Percentiles rank a stretch among this genome's conserved stretches.
phyloP scores from a whole-genome alignment of 208 protist genomes.

The Angomonas deanei region DNA sequence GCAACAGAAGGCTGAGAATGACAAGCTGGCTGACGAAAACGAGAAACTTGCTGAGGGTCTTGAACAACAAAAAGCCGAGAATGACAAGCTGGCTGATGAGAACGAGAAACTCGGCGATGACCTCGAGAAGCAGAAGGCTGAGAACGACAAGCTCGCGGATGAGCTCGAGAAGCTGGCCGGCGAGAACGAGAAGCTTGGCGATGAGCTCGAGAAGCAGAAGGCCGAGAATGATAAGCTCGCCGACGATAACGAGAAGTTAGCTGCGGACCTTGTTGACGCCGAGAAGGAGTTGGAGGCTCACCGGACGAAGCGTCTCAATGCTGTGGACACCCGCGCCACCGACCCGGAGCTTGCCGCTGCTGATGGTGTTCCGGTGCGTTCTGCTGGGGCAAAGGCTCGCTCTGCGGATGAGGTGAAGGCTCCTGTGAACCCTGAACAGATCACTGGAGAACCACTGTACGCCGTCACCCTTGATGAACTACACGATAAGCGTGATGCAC shows the following conservation, averaged over 20 bases:
- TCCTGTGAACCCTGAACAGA: conserved; percentile 4
- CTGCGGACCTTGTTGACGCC: too few species aligned
- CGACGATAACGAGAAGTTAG: conserved; percentile 7
- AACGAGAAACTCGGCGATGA: neutral
- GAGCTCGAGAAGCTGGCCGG: conserved; percentile 1
- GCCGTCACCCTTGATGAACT: conserved; percentile 27
- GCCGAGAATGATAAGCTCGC: too few species aligned
- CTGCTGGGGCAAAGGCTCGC: neutral
- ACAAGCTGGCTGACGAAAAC: too few species aligned
- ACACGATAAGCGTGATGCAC: conserved; percentile 6
- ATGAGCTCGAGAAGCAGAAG: too few species aligned
- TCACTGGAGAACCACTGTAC: conserved; percentile 14
- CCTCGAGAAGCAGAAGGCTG: neutral
- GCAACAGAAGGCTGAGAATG: too few species aligned
- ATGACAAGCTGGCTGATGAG: neutral
- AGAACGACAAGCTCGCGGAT: conserved; percentile 3
- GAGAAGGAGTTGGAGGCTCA: too few species aligned
- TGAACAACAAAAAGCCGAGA: too few species aligned
- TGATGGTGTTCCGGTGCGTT: neutral
- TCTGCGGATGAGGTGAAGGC: neutral
- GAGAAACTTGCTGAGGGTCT: too few species aligned
- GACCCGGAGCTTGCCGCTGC: conserved; percentile 13
- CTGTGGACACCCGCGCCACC: conserved; percentile 17
- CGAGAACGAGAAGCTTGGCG: conserved; percentile 3
- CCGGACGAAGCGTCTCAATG: conserved; percentile 18